phyloP scores from a whole-genome alignment of 2,329 filamentous ascomycete genomes.

The Phymatotrichopsis omnivora region DNA sequence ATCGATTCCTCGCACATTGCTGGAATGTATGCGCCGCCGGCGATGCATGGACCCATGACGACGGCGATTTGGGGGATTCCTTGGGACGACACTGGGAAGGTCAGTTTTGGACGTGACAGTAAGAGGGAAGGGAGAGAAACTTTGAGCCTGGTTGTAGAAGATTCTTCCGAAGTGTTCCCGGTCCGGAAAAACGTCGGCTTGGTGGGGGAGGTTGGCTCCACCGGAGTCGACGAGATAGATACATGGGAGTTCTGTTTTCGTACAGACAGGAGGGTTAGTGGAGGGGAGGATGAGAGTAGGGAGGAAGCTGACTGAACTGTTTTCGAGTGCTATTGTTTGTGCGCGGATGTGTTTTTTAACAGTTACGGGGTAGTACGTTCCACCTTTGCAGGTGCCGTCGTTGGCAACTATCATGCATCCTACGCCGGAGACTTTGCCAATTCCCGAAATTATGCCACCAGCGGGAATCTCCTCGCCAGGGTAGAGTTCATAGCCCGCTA shows the following conservation, averaged over 20 bases:
- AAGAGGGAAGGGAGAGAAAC: slow-evolving; percentile 23
- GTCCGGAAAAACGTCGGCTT: slow-evolving; percentile 93
- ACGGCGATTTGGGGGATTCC: slow-evolving; percentile 90
- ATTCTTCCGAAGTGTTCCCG: slow-evolving; percentile 91
- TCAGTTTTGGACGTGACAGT: not conserved
- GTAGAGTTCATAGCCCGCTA: slow-evolving; percentile 80
- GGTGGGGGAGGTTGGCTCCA: slow-evolving; percentile 87
- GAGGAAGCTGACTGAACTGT: slow-evolving; percentile 50
- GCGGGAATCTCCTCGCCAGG: slow-evolving; percentile 77
- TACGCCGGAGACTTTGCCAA: slow-evolving; percentile 82
- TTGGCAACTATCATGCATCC: slow-evolving; percentile 90
- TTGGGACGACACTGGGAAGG: slow-evolving; percentile 54
- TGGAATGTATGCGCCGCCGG: slow-evolving; percentile 84
- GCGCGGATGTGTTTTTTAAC: slow-evolving; percentile 95
- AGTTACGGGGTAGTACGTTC: slow-evolving; percentile 93
- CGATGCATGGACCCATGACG: slow-evolving; percentile 95
- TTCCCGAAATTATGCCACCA: slow-evolving; percentile 83
- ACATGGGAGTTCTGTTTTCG: slow-evolving; percentile 53
- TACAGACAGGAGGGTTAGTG: not conserved
- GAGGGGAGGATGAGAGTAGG: not conserved
- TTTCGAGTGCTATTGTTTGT: slow-evolving; percentile 82
- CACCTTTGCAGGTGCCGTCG: slow-evolving; percentile 94
- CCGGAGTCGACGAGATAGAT: slow-evolving; percentile 96
- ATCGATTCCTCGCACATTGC: slow-evolving; percentile 97
- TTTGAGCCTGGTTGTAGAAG: slow-evolving; percentile 94